Conservation (phyloP, 129 eudicot genomes). For the Flaveria sonorensis region DNA sequence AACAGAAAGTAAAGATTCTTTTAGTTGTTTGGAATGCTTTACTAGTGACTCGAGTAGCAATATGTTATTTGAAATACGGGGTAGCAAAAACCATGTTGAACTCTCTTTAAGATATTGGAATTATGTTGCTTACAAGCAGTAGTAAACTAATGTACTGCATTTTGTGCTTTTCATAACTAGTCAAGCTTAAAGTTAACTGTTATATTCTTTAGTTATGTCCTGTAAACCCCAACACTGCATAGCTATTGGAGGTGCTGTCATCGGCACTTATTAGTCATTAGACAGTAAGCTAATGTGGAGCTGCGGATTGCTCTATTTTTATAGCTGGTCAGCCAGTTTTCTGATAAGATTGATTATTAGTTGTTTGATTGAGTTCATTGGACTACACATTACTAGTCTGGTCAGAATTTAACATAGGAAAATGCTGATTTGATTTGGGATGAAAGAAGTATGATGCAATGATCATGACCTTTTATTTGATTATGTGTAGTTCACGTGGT, state of each 20-base stretch:
- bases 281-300: neutral
- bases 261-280: slow-evolving; percentile 1
- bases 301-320: neutral
- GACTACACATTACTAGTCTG: slow-evolving; percentile 17
- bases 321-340: slow-evolving; percentile 15
- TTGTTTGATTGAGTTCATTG: slow-evolving; percentile 11
- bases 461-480: neutral
- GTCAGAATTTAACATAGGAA: slow-evolving; percentile 2
- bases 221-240: neutral
- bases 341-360: slow-evolving; percentile 1
- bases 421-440: slow-evolving; percentile 12
- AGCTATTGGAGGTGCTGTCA: slow-evolving; percentile 8
- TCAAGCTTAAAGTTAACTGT: slow-evolving; percentile 15
- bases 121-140: neutral
- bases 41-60: neutral
- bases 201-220: slow-evolving; percentile 3
- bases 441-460: slow-evolving; percentile 2
- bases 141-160: neutral
- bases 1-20: neutral
- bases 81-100: slow-evolving; percentile 8
- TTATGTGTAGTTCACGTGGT: neutral
- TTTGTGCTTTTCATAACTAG: neutral
- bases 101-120: neutral
- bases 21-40: neutral
- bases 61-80: neutral